A percentile compares a stretch with the other conserved stretches of the same genome.
phyloP scores from a whole-genome alignment of 345 rosid species.

The Eucalyptus erythrocorys region DNA sequence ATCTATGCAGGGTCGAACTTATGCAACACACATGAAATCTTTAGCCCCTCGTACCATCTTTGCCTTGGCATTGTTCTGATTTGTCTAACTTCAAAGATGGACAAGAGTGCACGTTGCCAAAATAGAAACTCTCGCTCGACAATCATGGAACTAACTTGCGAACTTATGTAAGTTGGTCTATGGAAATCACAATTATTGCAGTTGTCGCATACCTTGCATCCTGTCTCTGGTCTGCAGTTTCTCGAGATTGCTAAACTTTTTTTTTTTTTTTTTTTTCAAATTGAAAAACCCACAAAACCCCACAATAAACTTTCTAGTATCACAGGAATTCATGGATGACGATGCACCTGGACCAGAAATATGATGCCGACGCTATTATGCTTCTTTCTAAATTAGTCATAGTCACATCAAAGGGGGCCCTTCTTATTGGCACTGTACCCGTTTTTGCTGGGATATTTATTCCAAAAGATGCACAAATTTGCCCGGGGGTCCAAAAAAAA shows the following conservation, averaged over 20 bases:
- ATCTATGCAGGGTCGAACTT: background rate
- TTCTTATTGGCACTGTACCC: background rate
- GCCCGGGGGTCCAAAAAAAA: background rate
- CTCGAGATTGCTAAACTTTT: background rate
- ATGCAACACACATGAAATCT: background rate
- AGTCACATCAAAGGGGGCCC: background rate
- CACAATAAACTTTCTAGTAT: background rate
- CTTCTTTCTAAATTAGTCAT: background rate
- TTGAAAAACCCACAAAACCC: background rate
- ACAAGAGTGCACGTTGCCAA: background rate
- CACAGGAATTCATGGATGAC: background rate
- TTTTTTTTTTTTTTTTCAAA: background rate
- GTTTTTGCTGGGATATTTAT: background rate
- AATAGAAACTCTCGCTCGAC: background rate
- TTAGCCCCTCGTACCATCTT: background rate
- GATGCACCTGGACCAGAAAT: background rate
- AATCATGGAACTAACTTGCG: background rate
- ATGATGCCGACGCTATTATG: background rate
- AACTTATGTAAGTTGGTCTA: background rate
- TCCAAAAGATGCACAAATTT: constrained; percentile 1
- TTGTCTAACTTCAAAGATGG: background rate
- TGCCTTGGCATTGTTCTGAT: background rate
- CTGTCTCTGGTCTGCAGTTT: background rate
- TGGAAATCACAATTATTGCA: background rate
- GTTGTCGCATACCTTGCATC: background rate